Conservation (phyloP, 2,329 filamentous ascomycete species). For the Apiospora arundinis region DNA sequence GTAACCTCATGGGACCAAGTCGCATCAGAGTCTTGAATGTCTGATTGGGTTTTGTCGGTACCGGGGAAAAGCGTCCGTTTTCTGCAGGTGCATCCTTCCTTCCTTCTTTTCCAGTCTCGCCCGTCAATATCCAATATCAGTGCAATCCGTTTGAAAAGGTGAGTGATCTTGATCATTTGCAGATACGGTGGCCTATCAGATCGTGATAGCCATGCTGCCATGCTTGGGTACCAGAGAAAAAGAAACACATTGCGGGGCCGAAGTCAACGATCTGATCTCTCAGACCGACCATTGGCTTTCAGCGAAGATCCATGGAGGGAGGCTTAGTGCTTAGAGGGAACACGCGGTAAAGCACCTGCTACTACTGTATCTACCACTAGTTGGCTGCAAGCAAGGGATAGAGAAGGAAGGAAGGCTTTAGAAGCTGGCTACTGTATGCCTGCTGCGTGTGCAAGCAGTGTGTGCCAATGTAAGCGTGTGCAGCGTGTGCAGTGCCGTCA, state of each 20-base stretch:
- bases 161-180: constrained; percentile 7
- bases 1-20: not conserved
- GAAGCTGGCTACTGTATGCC: not conserved
- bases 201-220: not conserved
- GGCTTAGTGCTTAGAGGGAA: constrained; percentile 9
- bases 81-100: not conserved
- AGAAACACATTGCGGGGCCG: constrained; percentile 6
- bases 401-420: constrained; percentile 9
- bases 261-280: constrained; percentile 6
- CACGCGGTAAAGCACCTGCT: constrained; percentile 7
- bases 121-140: not conserved
- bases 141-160: not conserved
- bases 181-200: constrained; percentile 1
- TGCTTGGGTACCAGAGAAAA: not conserved
- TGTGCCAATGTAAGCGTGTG: not conserved
- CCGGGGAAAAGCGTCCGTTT: constrained; percentile 9
- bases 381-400: not conserved
- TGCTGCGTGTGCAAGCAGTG: not conserved
- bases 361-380: not conserved
- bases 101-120: not conserved
- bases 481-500: not conserved
- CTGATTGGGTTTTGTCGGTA: not conserved
- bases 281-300: constrained; percentile 7
- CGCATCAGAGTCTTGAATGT: not conserved
- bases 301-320: constrained; percentile 8